These are phyloP conservation scores for Trametes villosa DNA, from an alignment of 768 basidiomycete genomes.

Conservation along the genomic window DNA sequence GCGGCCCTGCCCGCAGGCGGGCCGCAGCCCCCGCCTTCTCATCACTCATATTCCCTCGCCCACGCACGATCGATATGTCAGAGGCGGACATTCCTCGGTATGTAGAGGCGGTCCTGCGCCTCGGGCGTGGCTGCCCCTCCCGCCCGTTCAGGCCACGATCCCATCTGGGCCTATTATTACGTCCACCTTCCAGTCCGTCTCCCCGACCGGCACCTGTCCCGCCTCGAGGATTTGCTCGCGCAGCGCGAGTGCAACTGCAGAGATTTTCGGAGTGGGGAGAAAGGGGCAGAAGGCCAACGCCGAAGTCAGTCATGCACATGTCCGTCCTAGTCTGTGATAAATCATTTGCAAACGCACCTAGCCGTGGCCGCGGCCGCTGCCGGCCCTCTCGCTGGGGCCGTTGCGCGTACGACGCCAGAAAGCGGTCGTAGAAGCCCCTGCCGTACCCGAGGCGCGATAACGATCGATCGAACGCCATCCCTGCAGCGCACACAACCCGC, in stretches of 20 bases:
- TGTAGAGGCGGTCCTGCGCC: constrained; percentile 3
- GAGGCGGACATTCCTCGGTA: constrained; percentile 20
- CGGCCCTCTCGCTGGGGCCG: constrained; percentile 38
- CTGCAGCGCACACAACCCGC: constrained; percentile 39
- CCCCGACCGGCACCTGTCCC: constrained; percentile 55
- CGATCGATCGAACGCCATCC: constrained; percentile 74
- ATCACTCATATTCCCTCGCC: constrained; percentile 7
- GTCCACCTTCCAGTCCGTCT: constrained; percentile 69
- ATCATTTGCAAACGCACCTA: constrained; percentile 63
- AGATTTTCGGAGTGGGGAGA: too few species aligned
- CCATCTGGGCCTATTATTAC: constrained; percentile 56
- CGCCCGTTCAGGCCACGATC: constrained; percentile 28
- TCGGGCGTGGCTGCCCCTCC: constrained; percentile 12
- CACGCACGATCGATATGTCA: constrained; percentile 21
- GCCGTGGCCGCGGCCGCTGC: constrained; percentile 57
- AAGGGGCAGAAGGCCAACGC: too few species aligned
- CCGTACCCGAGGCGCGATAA: constrained; percentile 78
- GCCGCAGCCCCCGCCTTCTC: background rate
- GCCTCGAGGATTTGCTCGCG: constrained; percentile 62
- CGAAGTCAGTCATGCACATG: too few species aligned
- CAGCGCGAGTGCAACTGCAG: constrained; percentile 64
- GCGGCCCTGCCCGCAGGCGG: background rate
- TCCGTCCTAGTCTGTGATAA: too few species aligned
- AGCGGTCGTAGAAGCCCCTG: constrained; percentile 83
- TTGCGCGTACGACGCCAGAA: constrained; percentile 57